Evolutionary conservation across 2,329 filamentous ascomycete species (phyloP).

Genomic region (Drechslerella stenobrocha): DNA sequence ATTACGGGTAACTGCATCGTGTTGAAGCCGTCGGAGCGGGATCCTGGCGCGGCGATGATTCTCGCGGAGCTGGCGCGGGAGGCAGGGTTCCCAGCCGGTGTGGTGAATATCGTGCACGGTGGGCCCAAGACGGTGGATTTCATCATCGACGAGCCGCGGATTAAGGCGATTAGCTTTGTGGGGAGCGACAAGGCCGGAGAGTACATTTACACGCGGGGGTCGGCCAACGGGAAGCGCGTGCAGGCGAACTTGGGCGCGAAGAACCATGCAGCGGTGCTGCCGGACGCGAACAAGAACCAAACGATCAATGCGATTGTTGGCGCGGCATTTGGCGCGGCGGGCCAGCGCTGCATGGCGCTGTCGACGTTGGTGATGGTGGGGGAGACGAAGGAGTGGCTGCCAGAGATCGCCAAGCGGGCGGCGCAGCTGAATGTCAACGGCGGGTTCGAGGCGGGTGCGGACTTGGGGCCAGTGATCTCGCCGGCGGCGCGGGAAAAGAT

Average conservation of each 20-base stretch:
- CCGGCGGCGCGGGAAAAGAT: conserved; percentile 78
- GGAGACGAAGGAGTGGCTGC: conserved; percentile 80
- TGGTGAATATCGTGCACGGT: conserved; percentile 81
- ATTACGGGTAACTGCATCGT: conserved; percentile 82
- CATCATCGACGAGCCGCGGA: conserved; percentile 78
- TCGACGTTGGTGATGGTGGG: conserved; percentile 81
- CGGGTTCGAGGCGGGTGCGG: conserved; percentile 77
- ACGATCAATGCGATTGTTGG: conserved; percentile 81
- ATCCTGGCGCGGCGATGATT: conserved; percentile 83
- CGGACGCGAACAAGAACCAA: conserved; percentile 88
- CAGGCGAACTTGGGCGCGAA: conserved; percentile 87
- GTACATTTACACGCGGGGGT: conserved; percentile 78
- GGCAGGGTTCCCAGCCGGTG: conserved; percentile 78
- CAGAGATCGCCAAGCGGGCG: conserved; percentile 75
- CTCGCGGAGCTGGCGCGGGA: conserved; percentile 76
- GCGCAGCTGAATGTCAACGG: conserved; percentile 74
- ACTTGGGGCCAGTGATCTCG: conserved; percentile 80
- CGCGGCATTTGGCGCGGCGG: conserved; percentile 81
- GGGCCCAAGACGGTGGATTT: conserved; percentile 80
- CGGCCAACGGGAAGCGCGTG: conserved; percentile 82
- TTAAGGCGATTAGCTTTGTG: conserved; percentile 86
- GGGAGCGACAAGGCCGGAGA: conserved; percentile 79
- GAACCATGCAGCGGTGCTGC: conserved; percentile 80
- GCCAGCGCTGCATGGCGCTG: conserved; percentile 84
- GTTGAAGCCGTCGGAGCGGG: conserved; percentile 83